These are phyloP conservation scores for Thraustochytrium sp. DNA, from an alignment of 352 stramenopile genomes.

Conservation along the genomic window DNA sequence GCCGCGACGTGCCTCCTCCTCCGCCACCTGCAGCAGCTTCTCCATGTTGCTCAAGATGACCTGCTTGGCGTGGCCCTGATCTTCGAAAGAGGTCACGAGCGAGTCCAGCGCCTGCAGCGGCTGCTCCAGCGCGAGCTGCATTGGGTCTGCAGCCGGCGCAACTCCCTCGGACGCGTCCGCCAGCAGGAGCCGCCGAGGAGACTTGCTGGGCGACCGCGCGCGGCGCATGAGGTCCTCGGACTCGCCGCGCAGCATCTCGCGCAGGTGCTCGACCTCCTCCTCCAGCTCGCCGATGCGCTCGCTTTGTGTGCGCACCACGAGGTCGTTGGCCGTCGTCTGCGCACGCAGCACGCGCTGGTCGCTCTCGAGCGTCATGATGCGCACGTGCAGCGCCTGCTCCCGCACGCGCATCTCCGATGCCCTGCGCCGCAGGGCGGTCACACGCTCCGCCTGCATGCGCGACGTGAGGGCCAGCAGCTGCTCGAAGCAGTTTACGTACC, in stretches of 20 bases:
- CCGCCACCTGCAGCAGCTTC: conserved; percentile 6
- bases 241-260: background rate
- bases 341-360: background rate
- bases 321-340: background rate
- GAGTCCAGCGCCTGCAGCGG: conserved; percentile 7
- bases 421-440: background rate
- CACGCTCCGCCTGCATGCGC: background rate
- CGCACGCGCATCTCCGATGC: background rate
- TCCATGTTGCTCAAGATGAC: conserved; percentile 37
- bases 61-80: background rate
- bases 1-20: conserved; percentile 11
- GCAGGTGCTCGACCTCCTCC: conserved; percentile 10
- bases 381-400: background rate
- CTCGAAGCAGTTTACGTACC: conserved; percentile 35
- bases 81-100: conserved; percentile 26
- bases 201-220: background rate
- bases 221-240: background rate
- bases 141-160: background rate
- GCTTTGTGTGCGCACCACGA: background rate
- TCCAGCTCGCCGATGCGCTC: conserved; percentile 37
- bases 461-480: background rate
- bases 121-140: background rate
- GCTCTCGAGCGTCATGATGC: conserved; percentile 6
- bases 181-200: background rate
- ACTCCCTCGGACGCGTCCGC: background rate